These are phyloP conservation scores for Acer saccharum DNA, from an alignment of 345 rosid species.

Conservation along the genomic window DNA sequence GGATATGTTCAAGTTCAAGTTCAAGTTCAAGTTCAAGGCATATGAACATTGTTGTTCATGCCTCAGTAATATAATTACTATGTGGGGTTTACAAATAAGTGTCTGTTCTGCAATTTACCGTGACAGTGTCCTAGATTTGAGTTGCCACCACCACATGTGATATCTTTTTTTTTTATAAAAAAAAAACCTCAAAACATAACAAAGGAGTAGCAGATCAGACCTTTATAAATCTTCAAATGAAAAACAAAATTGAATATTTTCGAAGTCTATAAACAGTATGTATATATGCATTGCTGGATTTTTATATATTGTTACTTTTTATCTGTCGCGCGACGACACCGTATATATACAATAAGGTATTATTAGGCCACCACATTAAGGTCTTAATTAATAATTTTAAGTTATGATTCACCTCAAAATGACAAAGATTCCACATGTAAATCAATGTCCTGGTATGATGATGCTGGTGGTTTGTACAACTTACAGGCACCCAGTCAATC, in stretches of 20 bases:
- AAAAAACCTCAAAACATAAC: background rate
- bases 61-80: background rate
- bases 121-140: too few species aligned
- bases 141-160: too few species aligned
- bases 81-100: constrained; percentile 6
- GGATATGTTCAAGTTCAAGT: constrained; percentile 8
- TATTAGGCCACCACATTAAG: background rate
- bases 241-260: background rate
- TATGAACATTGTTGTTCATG: background rate
- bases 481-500: background rate
- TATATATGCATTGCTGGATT: background rate
- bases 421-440: background rate
- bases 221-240: background rate
- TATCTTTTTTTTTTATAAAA: too few species aligned
- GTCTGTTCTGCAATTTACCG: background rate
- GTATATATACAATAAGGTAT: too few species aligned
- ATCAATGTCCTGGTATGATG: background rate
- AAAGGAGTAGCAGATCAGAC: background rate
- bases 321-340: too few species aligned
- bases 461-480: background rate
- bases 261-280: background rate
- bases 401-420: background rate
- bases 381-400: background rate
- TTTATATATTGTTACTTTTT: background rate
- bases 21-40: constrained; percentile 13